phyloP scores from a whole-genome alignment of 345 rosid genomes.

The Eucalyptus marginata region DNA sequence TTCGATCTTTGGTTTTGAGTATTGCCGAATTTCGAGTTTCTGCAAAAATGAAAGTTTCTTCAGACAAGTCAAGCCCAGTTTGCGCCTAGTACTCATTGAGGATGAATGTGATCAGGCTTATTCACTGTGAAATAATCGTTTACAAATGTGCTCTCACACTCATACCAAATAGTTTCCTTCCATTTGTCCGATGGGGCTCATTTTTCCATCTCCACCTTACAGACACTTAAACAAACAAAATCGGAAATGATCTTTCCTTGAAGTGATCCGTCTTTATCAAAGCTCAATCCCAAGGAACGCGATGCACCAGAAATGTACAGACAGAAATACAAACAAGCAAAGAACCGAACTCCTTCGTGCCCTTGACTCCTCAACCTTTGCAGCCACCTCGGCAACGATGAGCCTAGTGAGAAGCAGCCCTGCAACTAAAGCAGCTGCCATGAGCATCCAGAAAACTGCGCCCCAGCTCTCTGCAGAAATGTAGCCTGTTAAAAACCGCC shows the following conservation, averaged over 20 bases:
- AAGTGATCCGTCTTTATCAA: too few species aligned
- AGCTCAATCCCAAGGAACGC: too few species aligned
- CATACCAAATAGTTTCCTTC: too few species aligned
- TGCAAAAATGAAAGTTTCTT: neutral
- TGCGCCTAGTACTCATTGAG: neutral
- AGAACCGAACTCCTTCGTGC: neutral
- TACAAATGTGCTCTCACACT: too few species aligned
- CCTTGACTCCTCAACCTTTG: constrained; percentile 44
- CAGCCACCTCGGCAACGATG: constrained; percentile 66
- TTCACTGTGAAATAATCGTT: too few species aligned
- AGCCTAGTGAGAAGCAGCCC: constrained; percentile 78
- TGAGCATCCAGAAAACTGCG: constrained; percentile 79
- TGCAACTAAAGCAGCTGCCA: constrained; percentile 73
- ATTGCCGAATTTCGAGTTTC: neutral
- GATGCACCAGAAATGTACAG: too few species aligned
- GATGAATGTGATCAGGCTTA: too few species aligned
- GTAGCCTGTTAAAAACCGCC: constrained; percentile 73
- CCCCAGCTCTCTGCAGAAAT: constrained; percentile 77
- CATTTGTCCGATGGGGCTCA: too few species aligned
- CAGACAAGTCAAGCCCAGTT: neutral
- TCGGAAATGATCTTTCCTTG: too few species aligned
- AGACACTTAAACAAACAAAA: too few species aligned
- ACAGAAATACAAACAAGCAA: neutral
- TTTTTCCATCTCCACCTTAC: too few species aligned
- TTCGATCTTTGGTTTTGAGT: neutral